Base-by-base conservation (phyloP, 371 early-diverging fungal species). In the Apophysomyces trapeziformis region DNA sequence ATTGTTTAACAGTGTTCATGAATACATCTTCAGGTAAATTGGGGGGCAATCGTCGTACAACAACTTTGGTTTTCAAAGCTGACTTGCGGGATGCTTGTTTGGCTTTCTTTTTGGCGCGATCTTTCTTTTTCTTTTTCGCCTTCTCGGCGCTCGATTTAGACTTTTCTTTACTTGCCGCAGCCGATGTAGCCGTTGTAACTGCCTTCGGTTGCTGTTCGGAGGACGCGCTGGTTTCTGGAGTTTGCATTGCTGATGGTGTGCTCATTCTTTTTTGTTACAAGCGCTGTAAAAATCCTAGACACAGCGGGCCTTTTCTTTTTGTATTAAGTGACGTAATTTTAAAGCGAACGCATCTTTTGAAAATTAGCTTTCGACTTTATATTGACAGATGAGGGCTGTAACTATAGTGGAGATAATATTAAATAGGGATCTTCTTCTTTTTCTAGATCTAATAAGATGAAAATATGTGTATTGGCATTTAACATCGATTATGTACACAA, bases 31-130 rank as follows among this genome's bases (percentile, higher is more conserved):
- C 88, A 3, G 93, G 92, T 5, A 95, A 68, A 65, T 86, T 87
- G 37, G 94, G 92, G 5, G 95, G 94, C 14, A 95, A 79, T 44
- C 93, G 78, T 39, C 95, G 82, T 5, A 95, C 87, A 12, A 95
- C 86, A 12, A 92, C 85, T 69, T 94, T 95, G 38, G 89, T 89
- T 63, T 84, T 87, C 6, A 70, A 47, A 4, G 64, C 63, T 11
- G 62, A 67, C 61, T 80, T 80, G 57, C 76, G 74, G 16, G 66
- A 45, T 7, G 66, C 50, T 50, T 70, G 69, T 47, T 77, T 84
- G 4, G 75, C 47, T 16, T 73, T 76, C 66, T 70, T 80, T 57
- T 73, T 77, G 4, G 46, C 41, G 41, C 68, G 39, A 21, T 77
- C 73, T 50, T 74, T 75, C 46, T 77, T 76, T 39, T 74, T 70